These are phyloP conservation scores for Pyrenochaeta sp. DNA, from an alignment of 2,329 filamentous ascomycete genomes.

Conservation along the genomic window DNA sequence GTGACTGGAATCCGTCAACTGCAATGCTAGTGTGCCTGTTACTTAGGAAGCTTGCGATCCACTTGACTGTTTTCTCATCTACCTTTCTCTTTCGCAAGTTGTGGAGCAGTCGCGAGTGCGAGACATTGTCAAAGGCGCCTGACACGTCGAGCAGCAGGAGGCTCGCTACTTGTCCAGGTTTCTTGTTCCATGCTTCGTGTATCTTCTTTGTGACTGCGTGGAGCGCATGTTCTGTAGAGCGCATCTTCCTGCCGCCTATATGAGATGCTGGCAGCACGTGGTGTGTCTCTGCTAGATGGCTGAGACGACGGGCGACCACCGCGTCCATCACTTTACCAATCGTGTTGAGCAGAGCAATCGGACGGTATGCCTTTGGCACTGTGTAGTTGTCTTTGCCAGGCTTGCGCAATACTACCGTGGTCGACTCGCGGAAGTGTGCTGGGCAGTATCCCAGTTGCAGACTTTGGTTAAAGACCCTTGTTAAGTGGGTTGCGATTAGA, in stretches of 20 bases:
- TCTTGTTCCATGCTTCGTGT: constrained; percentile 26
- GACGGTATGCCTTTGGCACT: constrained; percentile 33
- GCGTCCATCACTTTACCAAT: constrained; percentile 39
- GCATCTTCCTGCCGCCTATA: constrained; percentile 34
- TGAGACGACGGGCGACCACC: constrained; percentile 28
- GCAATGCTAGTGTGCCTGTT: constrained; percentile 20
- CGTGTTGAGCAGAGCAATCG: constrained; percentile 37
- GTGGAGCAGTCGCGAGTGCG: constrained; percentile 29
- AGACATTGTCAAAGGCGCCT: constrained; percentile 41
- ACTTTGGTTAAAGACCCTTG: constrained; percentile 25
- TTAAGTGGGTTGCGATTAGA: constrained; percentile 5
- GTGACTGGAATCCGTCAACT: constrained; percentile 20
- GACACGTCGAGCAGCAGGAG: constrained; percentile 44
- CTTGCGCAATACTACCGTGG: constrained; percentile 37
- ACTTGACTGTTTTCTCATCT: constrained; percentile 22
- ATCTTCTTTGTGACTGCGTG: constrained; percentile 36
- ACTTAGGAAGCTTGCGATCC: constrained; percentile 27
- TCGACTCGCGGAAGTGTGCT: constrained; percentile 23
- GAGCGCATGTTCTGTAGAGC: constrained; percentile 36
- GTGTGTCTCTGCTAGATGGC: constrained; percentile 20
- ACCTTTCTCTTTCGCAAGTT: constrained; percentile 23
- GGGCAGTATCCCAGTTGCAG: constrained; percentile 23
- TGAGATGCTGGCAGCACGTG: constrained; percentile 32
- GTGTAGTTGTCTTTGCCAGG: constrained; percentile 37
- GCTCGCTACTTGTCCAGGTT: constrained; percentile 27